Base-by-base conservation (phyloP, 2,329 filamentous ascomycete species). In the Trichophyton schoenleinii region DNA sequence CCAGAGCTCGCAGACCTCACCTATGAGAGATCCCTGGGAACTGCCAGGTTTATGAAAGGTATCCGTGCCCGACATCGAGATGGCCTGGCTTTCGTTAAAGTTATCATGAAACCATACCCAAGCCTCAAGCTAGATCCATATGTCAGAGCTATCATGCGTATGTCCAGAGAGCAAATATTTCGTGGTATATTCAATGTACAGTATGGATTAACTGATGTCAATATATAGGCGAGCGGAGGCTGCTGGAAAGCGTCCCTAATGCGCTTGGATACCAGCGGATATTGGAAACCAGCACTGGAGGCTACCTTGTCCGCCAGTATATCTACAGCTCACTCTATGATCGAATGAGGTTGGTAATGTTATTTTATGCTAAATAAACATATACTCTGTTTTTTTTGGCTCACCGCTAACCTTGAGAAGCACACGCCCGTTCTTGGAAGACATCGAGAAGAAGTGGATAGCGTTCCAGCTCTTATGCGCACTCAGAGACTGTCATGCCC, bases 371-470 rank as follows among this genome's bases (percentile, higher is more conserved):
- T 15, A 28, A 13, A 18, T 9, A 31, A 9, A 42, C 61, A 2
- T 31, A 31, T 7, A 31, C 6, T 31, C 25, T n/a, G 22, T 22
- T 22, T 13, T 34, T 3, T 34, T 38, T 6, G 2, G 9, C 34
- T 7, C 20, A 48, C 3, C 25, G 38, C 70, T 76, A 63, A 76
- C 65, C 11, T 36, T n/a, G 8, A 58, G 15, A 62, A 95, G 94
- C 74, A 99, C 94, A 7, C 85, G 95, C 6, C 95, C 94, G 0
- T 99, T 99, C 68, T 79, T 97, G 8, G 95, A 99, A 74, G 89
- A 95, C 66, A 94, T 99, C 66, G 94, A 99, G 74, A 97, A 96
- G 81, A 96, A 95, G 77, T 99, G 94, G 94, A 82, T 99, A 58
- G 89, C 92, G 0, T 99, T 96, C 69, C 94, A 99, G 76, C 82